A percentile compares a stretch with the other conserved stretches of the same genome.
phyloP scores from a whole-genome alignment of 208 protist genomes.

The Zelonia costaricensis region DNA sequence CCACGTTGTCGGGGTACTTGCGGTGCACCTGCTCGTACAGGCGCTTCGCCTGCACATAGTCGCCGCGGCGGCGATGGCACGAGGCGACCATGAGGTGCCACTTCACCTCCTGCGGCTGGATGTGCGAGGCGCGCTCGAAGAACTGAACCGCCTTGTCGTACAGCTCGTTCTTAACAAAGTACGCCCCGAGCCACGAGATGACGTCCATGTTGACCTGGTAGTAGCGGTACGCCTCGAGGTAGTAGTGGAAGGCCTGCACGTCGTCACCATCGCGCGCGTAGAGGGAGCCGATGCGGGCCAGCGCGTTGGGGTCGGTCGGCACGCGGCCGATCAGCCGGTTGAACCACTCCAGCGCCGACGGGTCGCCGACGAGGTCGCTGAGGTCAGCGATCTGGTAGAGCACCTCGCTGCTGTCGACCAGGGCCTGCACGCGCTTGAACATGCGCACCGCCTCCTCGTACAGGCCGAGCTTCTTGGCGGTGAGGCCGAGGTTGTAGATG shows the following conservation, averaged over 20 bases:
- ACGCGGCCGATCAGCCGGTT: slow-evolving; percentile 87
- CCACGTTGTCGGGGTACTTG: slow-evolving; percentile 94
- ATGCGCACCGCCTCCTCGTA: slow-evolving; percentile 93
- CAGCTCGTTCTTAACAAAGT: slow-evolving; percentile 97
- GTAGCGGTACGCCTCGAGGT: slow-evolving; percentile 96
- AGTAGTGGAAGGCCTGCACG: slow-evolving; percentile 94
- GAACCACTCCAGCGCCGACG: slow-evolving; percentile 78
- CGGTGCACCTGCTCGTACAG: slow-evolving; percentile 93
- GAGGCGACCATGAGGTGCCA: slow-evolving; percentile 97
- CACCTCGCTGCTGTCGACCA: slow-evolving; percentile 95
- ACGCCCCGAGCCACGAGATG: slow-evolving; percentile 97
- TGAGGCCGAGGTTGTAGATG: slow-evolving; percentile 96
- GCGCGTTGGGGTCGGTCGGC: slow-evolving; percentile 94
- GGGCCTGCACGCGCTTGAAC: slow-evolving; percentile 94
- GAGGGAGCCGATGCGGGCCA: slow-evolving; percentile 92
- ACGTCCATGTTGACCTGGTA: slow-evolving; percentile 98
- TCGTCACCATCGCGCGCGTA: slow-evolving; percentile 93
- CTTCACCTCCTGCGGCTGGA: slow-evolving; percentile 96
- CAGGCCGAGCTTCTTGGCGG: slow-evolving; percentile 88
- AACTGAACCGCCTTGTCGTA: slow-evolving; percentile 98
- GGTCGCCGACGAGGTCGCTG: slow-evolving; percentile 84
- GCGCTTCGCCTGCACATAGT: slow-evolving; percentile 91
- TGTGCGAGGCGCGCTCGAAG: slow-evolving; percentile 96
- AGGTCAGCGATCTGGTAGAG: slow-evolving; percentile 95
- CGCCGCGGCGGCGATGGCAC: slow-evolving; percentile 94